These are phyloP conservation scores for Papilionanthe hybrid DNA, from an alignment of 116 monocot genomes.

Conservation along the genomic window DNA sequence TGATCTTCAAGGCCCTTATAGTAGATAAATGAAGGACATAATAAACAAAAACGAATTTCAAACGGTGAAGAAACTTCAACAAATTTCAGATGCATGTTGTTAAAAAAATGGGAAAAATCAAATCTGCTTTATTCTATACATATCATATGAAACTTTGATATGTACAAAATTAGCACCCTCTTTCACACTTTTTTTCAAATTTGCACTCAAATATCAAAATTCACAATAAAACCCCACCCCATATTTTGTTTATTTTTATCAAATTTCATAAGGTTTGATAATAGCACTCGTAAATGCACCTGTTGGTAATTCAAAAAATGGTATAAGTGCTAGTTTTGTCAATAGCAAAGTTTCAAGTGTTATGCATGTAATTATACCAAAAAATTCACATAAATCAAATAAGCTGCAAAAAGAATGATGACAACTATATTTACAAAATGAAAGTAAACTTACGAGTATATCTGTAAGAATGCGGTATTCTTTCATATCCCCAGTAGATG, in stretches of 20 bases:
- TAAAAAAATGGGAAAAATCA: background rate
- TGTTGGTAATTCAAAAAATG: no score
- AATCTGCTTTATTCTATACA: background rate
- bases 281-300: no score
- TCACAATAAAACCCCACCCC: no score
- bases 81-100: background rate
- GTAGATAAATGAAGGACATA: background rate
- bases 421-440: background rate
- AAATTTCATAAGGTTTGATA: no score
- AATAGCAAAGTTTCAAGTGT: no score
- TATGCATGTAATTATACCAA: background rate
- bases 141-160: no score
- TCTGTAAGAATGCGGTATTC: conserved; percentile 94
- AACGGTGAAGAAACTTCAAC: background rate
- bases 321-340: no score
- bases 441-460: conserved; percentile 56
- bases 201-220: no score
- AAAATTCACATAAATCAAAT: background rate
- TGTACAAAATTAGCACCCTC: no score
- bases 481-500: conserved; percentile 54
- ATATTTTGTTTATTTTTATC: no score
- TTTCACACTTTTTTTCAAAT: no score
- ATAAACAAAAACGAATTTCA: background rate
- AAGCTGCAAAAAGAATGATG: background rate
- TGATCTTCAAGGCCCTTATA: conserved; percentile 97